Percentiles rank a stretch among this genome's conserved stretches.
These are phyloP conservation scores for Acacia pycnantha DNA, from an alignment of 331 rosid genomes.

Conservation along the genomic window DNA sequence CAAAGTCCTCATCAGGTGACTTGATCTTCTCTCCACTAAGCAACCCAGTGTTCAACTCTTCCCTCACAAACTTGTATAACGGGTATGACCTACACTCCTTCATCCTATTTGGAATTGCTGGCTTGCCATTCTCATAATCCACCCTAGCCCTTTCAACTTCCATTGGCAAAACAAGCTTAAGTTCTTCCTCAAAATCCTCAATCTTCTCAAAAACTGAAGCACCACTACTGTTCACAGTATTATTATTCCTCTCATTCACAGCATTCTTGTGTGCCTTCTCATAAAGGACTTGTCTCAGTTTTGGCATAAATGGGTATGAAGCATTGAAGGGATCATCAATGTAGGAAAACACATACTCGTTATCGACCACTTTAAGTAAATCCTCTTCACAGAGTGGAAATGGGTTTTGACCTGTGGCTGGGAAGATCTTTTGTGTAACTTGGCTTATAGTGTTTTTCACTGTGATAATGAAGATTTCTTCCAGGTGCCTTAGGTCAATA, in stretches of 20 bases:
- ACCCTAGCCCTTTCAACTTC: neutral
- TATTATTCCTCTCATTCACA: constrained; percentile 26
- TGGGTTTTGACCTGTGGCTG: neutral
- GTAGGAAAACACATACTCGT: constrained; percentile 27
- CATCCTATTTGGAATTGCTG: too few relatives aligned
- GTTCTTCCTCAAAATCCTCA: neutral
- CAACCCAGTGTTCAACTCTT: too few relatives aligned
- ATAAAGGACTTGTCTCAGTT: constrained; percentile 47
- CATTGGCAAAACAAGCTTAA: neutral
- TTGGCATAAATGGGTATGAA: constrained; percentile 48
- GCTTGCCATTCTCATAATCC: too few relatives aligned
- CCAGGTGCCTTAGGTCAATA: constrained; percentile 49
- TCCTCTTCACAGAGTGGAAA: constrained; percentile 36
- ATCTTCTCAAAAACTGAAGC: constrained; percentile 34
- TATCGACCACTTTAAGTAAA: constrained; percentile 45
- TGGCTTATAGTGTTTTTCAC: constrained; percentile 40
- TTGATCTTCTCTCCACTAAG: too few relatives aligned
- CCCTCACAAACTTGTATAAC: too few relatives aligned
- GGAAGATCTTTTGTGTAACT: constrained; percentile 5
- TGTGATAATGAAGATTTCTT: constrained; percentile 39
- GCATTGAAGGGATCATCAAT: constrained; percentile 50
- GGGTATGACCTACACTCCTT: too few relatives aligned
- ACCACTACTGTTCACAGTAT: neutral
- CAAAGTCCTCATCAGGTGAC: too few relatives aligned
- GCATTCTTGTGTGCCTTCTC: constrained; percentile 46